Evolutionary conservation across 208 protist genomes (phyloP).

Genomic region (Leptomonas pyrrhocoris): DNA sequence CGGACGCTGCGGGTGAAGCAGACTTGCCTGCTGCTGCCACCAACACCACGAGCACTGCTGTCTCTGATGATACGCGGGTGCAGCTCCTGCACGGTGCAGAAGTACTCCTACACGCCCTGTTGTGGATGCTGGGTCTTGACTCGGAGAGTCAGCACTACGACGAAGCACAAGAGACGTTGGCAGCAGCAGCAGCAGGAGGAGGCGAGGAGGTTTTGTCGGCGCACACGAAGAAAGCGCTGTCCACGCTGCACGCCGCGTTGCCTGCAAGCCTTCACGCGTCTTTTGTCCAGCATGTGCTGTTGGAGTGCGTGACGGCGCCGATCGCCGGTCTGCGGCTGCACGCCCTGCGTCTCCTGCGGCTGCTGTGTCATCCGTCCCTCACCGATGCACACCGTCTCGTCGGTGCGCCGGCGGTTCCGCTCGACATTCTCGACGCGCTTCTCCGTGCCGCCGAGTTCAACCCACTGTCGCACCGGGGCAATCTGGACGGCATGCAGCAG

Average conservation of each 20-base stretch:
- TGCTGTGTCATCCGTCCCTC: conserved; percentile 53
- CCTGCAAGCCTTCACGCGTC: conserved; percentile 40
- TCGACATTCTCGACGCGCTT: conserved; percentile 35
- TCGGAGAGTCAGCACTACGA: conserved; percentile 16
- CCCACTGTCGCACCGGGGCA: conserved; percentile 68
- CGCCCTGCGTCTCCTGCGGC: conserved; percentile 64
- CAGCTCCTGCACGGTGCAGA: conserved; percentile 72
- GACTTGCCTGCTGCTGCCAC: background rate
- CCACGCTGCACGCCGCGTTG: conserved; percentile 43
- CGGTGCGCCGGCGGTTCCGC: conserved; percentile 22
- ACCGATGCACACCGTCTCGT: conserved; percentile 23
- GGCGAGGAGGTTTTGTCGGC: conserved; percentile 13
- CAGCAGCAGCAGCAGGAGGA: conserved; percentile 1
- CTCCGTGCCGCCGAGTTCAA: conserved; percentile 68
- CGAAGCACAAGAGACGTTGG: background rate
- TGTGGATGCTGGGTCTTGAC: conserved; percentile 51
- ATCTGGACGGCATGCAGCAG: conserved; percentile 68
- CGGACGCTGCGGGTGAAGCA: background rate
- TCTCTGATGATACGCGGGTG: conserved; percentile 38
- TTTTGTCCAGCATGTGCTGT: conserved; percentile 63
- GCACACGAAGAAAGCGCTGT: conserved; percentile 32
- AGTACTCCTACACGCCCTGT: conserved; percentile 55
- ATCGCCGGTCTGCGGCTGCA: conserved; percentile 69
- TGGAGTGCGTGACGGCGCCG: conserved; percentile 73
- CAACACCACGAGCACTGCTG: background rate